Base-by-base conservation (phyloP, 164 flowering plant species). In the Vitis labrusca region DNA sequence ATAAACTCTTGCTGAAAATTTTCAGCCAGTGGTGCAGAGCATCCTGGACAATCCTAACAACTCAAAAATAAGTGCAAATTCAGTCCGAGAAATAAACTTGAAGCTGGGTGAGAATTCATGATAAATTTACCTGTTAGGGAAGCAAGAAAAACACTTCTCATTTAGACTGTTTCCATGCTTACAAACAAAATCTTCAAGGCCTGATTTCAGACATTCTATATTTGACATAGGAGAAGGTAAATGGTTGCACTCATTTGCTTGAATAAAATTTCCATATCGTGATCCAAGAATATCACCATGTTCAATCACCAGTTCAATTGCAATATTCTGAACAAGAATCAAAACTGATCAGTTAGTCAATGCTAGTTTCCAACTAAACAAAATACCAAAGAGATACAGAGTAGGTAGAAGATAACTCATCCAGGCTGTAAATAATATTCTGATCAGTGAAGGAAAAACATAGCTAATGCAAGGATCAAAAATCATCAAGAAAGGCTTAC, bases 151-250 rank as follows among this genome's bases (percentile, higher is more conserved):
- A 70, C 94, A 90, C 58, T 73, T 76, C 65, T 76, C 68, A 54
- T 65, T 75, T 32, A 78, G 62, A 63, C 58, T 60, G 74, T 86
- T 81, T 73, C 90, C 85, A 76, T 89, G 96, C 80, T 79, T 88
- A 32, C 78, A 72, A 73, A 91, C 84, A 81, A 85, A 86, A 60
- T 88, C 91, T 73, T 84, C 83, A 66, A 89, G 70, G 50, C 97
- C 96, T 67, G 76, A 78, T 59, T 79, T 77, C 64, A 94, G 75
- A 17, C 79, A 74, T 65, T 86, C 90, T 70, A 86, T 74, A 73
- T 74, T 85, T 60, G 89, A 75, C 29, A 78, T 67, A 62, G 80
- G 56, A 66, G 64, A 57, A 37, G 85, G 73, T 3, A 55, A 63
- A 32, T 66, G 51, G 56, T 62, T 72, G 68, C 77, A 78, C 19